phyloP scores from a whole-genome alignment of 208 protist genomes.

The Polymyxa betae region DNA sequence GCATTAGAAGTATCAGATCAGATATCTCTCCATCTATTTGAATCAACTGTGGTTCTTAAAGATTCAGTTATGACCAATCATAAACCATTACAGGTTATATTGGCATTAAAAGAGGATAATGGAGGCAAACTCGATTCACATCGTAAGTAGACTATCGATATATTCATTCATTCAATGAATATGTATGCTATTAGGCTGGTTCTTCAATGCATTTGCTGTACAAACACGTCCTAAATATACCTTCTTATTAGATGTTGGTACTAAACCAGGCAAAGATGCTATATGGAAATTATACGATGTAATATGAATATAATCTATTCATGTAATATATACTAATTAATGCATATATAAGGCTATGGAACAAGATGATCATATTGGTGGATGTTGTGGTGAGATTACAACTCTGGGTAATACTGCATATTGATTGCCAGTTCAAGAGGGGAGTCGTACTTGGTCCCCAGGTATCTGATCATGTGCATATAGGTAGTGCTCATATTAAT shows the following conservation, averaged over 20 bases:
- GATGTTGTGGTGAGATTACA: constrained; percentile 53
- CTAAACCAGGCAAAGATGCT: constrained; percentile 23
- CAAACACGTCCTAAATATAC: constrained; percentile 13
- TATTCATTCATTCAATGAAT: background rate
- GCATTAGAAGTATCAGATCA: constrained; percentile 10
- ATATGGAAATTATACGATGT: background rate
- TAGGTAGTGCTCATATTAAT: background rate
- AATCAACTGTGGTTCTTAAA: constrained; percentile 10
- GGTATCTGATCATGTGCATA: background rate
- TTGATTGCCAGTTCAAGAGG: no score
- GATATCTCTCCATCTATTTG: constrained; percentile 25
- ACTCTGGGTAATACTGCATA: background rate
- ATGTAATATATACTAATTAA: background rate
- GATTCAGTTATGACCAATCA: background rate
- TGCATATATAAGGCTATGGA: background rate
- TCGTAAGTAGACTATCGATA: background rate
- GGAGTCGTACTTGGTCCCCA: no score
- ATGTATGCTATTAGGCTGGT: background rate
- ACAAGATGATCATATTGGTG: constrained; percentile 23
- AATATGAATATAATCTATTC: background rate
- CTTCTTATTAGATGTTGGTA: constrained; percentile 40
- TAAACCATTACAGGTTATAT: background rate
- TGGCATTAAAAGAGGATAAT: constrained; percentile 17
- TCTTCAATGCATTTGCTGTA: constrained; percentile 16
- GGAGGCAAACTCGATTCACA: constrained; percentile 39